Evolutionary conservation across 805 yeast species (phyloP), one percentile per base, ranked within the genome.

Genomic region (Yarrowia divulgata): DNA sequence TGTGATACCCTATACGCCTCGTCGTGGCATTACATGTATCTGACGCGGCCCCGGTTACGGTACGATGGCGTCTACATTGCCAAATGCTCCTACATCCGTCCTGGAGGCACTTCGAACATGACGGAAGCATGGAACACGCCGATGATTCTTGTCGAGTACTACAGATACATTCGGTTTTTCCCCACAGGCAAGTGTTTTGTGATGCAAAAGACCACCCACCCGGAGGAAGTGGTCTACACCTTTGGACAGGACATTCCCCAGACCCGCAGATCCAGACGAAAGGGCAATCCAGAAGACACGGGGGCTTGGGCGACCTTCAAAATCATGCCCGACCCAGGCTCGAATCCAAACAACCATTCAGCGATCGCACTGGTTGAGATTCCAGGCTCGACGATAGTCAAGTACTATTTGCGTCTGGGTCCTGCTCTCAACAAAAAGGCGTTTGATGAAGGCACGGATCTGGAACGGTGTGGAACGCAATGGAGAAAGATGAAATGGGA

Each of bases 1-100:
- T 60, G 66, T n/a, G 52, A 60, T n/a, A 43, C 66, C 32, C 52
- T 60, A 9, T 60, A 60, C 14, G 32, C 40, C 40, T 60, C 66
- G 32, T 69, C 69, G 14, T 85, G 85, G 84, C 78, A 83, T 71
- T 72, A 74, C 23, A 86, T 90, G 91, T 80, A 86, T 50, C 74
- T 77, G 52, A 83, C 85, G 45, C 80, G 97, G 48, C 97, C 98
- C 0, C 89, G 88, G 73, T 74, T 93, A 42, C 89, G 94, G 74
- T 91, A 86, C 76, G 82, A 87, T 68, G 99, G 99, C 1, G 83
- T 92, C 19, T 94, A 94, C 74, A 90, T 94, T 29, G 88, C 97
- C 73, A 90, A 88, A 19, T 90, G 93, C 66, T 90, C 90, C 71
- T 93, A 93, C 78, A 85, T 90, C 73, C 84, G 97, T 68, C 92